Conservation (phyloP, 306 rosid genomes). For the Comarum palustre region DNA sequence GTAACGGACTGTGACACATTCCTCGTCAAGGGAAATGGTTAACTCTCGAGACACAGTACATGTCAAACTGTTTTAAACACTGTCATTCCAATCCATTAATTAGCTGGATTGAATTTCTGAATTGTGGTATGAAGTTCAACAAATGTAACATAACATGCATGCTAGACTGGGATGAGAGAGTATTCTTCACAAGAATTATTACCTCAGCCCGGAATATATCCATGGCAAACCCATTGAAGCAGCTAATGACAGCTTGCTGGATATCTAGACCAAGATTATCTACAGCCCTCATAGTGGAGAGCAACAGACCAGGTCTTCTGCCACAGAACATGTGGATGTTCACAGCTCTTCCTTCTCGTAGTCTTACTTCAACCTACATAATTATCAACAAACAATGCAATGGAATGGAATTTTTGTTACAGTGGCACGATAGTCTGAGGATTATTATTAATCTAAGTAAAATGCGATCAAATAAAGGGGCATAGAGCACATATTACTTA, state of each 20-base stretch:
- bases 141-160: not conserved
- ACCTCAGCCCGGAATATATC: constrained; percentile 98
- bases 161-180: not conserved
- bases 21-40: not conserved
- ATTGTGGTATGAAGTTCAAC: not conserved
- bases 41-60: not conserved
- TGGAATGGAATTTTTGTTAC: not conserved
- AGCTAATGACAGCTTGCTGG: constrained; percentile 97
- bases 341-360: constrained; percentile 89
- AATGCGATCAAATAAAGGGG: too few species aligned
- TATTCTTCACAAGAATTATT: not conserved
- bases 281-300: constrained; percentile 84
- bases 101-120: not conserved
- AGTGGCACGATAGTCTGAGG: not conserved
- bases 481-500: not conserved
- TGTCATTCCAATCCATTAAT: not conserved
- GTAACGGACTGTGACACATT: not conserved
- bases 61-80: not conserved
- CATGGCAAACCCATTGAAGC: constrained; percentile 95
- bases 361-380: constrained; percentile 74
- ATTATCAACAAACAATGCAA: constrained; percentile 2
- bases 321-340: constrained; percentile 96
- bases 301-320: constrained; percentile 86
- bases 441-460: not conserved
- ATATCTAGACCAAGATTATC: constrained; percentile 90